These are phyloP conservation scores for Nothophytophthora sp. DNA, from an alignment of 352 stramenopile genomes.

Conservation along the genomic window DNA sequence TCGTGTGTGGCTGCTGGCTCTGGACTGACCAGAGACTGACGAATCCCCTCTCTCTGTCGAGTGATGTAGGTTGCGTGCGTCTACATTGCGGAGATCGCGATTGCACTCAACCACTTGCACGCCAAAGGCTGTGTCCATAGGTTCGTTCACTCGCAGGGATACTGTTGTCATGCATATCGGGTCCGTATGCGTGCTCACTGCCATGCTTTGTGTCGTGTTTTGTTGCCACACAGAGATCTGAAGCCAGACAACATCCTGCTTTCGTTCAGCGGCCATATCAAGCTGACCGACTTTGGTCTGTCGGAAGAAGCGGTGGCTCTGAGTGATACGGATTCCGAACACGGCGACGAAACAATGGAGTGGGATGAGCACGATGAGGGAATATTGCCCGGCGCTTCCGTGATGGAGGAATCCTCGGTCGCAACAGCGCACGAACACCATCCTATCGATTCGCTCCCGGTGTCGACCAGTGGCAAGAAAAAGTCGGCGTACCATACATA, in stretches of 20 bases:
- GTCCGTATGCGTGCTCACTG: neutral
- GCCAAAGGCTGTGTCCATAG: conserved; percentile 83
- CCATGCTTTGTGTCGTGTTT: conserved; percentile 10
- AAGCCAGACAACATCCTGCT: conserved; percentile 93
- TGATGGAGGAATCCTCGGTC: conserved; percentile 1
- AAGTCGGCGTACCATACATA: conserved; percentile 61
- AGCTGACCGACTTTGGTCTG: conserved; percentile 89
- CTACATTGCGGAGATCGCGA: conserved; percentile 88
- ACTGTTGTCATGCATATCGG: conserved; percentile 1
- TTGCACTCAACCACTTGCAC: conserved; percentile 88
- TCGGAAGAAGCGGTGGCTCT: conserved; percentile 75
- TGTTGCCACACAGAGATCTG: conserved; percentile 57
- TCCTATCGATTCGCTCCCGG: no score
- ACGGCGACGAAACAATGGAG: conserved; percentile 27
- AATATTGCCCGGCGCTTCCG: neutral
- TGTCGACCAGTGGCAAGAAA: conserved; percentile 37
- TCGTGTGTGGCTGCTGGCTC: neutral
- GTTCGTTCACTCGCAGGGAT: conserved; percentile 21
- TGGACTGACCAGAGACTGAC: neutral
- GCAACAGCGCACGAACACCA: no score
- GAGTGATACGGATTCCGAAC: conserved; percentile 29
- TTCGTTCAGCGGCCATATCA: conserved; percentile 86
- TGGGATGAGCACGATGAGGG: conserved; percentile 4
- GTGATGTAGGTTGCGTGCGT: conserved; percentile 66
- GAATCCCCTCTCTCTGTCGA: conserved; percentile 1